Evolutionary conservation across 2,329 filamentous ascomycete species (phyloP).

Genomic region (Mollisiaceae sp.): DNA sequence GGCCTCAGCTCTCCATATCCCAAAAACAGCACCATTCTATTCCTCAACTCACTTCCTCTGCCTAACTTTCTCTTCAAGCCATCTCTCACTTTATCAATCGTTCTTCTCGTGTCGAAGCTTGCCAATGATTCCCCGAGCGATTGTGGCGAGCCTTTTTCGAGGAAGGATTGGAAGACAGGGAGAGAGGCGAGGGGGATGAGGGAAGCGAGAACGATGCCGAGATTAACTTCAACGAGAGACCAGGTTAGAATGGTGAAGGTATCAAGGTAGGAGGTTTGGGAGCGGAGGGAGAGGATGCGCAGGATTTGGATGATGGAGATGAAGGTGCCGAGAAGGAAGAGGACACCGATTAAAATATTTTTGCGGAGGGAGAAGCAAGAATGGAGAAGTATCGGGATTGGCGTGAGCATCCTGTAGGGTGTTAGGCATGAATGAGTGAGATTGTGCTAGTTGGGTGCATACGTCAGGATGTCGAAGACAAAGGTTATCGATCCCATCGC

Average conservation of each 20-base stretch:
- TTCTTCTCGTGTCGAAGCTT: slow-evolving; percentile 11
- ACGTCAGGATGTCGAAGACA: slow-evolving; percentile 49
- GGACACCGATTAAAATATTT: slow-evolving; percentile 48
- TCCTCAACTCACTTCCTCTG: slow-evolving; percentile 13
- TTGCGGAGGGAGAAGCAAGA: slow-evolving; percentile 48
- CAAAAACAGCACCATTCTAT: slow-evolving; percentile 13
- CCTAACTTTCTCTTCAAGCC: slow-evolving; percentile 4
- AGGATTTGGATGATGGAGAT: slow-evolving; percentile 56
- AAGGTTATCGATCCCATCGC: slow-evolving; percentile 49
- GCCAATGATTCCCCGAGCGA: neutral
- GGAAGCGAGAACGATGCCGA: slow-evolving; percentile 50
- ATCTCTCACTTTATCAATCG: slow-evolving; percentile 14
- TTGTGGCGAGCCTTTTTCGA: slow-evolving; percentile 36
- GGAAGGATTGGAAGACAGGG: slow-evolving; percentile 44
- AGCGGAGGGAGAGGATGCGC: slow-evolving; percentile 54
- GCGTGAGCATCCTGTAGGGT: slow-evolving; percentile 46
- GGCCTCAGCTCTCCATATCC: slow-evolving; percentile 13
- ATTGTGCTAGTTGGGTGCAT: slow-evolving; percentile 25
- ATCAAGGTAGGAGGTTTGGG: slow-evolving; percentile 51
- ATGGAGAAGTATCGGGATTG: slow-evolving; percentile 49
- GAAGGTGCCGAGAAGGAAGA: slow-evolving; percentile 56
- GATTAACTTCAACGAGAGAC: slow-evolving; percentile 52
- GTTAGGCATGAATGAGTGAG: too few relatives aligned
- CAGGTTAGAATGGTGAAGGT: slow-evolving; percentile 50
- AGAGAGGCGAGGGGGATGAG: slow-evolving; percentile 50